Conservation (phyloP, 306 rosid species). For the Vigna trinervia region DNA sequence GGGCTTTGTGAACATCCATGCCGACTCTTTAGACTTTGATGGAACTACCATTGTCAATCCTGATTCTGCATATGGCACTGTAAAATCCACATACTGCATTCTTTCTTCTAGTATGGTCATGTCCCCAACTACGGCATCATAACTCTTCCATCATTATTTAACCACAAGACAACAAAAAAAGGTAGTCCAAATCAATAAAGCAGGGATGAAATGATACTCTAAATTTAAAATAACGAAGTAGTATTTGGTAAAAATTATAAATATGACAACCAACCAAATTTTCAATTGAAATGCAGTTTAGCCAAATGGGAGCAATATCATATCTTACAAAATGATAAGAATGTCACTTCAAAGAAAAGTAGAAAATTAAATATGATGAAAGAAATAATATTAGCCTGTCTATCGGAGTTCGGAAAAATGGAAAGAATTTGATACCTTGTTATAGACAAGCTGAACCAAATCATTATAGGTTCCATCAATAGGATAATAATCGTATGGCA, state of each 20-base stretch:
- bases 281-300: neutral
- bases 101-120: slow-evolving; percentile 63
- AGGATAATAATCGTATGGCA: slow-evolving; percentile 48
- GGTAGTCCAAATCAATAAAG: neutral
- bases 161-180: slow-evolving; percentile 30
- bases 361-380: neutral
- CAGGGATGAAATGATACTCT: neutral
- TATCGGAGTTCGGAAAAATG: neutral
- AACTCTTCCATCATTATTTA: slow-evolving; percentile 53
- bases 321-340: neutral
- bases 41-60: slow-evolving; percentile 71
- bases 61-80: slow-evolving; percentile 78
- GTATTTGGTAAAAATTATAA: neutral
- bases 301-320: slow-evolving; percentile 17
- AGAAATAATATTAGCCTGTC: neutral
- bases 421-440: slow-evolving; percentile 54
- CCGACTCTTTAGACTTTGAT: slow-evolving; percentile 42
- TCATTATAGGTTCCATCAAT: slow-evolving; percentile 53
- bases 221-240: neutral
- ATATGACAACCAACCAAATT: neutral
- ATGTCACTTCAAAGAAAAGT: neutral
- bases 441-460: slow-evolving; percentile 55
- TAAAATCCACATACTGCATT: slow-evolving; percentile 63
- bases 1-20: slow-evolving; percentile 74
- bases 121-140: slow-evolving; percentile 73